Base-by-base conservation (phyloP, 768 basidiomycete genomes). In the Pisolithus microcarpus region DNA sequence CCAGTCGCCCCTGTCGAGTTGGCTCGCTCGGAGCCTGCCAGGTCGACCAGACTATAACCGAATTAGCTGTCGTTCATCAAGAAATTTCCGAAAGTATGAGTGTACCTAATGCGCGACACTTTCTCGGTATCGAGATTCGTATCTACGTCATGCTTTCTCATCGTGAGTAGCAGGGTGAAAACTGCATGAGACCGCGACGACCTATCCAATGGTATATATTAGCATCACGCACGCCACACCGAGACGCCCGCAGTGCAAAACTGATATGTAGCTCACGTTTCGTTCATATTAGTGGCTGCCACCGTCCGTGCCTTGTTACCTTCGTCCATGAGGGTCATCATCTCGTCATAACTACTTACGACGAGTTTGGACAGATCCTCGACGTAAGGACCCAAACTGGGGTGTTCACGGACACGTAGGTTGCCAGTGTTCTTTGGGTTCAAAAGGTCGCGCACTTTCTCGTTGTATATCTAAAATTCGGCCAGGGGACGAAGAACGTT, bases 301-400 rank as follows among this genome's bases (percentile, higher is more conserved):
- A 99, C 95, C 13, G 96, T 98, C 46, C 96, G 77, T 46, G 96
- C 94, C 73, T 98, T 97, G 70, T 97, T 99, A 37, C 95, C 95
- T 68, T 99, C 95, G 72, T 99, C 95, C 95, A 98, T 98, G 64
- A 99, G 85, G 5, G 86, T 91, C 87, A 96, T 95, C 87, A 99
- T 96, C 66, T 96, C 95, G 28, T 88, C 81, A 65, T 94, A 98
- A 66, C 77, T 87, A 63, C 80, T 84, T 42, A 98, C 96, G 26
- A 85, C 85, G 49, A 98, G 81, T 69, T 91, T 91, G 61, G 91
- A 92, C 51, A 99, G 76, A 72, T 95, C 92, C 71, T 99, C 96
- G 47, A 99, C 96, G 66, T 99, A 99, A n/a, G 96, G 95, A 5
- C 93, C 93, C 47, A 91, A 70, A 67, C 82, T 91, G 13, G 96